These are phyloP conservation scores for Fomitopsis serialis DNA, from an alignment of 768 basidiomycete species.

Conservation along the genomic window DNA sequence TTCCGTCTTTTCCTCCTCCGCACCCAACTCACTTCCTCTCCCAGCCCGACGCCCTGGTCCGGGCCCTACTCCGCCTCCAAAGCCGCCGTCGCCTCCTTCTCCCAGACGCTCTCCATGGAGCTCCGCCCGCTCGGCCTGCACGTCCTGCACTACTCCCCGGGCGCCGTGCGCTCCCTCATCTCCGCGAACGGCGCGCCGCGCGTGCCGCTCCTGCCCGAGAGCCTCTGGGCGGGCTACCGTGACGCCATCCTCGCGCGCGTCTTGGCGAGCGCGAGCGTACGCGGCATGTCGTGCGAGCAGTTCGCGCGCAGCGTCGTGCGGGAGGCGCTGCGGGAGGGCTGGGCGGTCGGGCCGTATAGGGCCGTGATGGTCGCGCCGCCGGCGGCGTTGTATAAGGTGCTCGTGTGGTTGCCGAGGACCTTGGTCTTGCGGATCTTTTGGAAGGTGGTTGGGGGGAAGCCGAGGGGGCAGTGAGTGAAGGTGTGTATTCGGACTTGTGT, in stretches of 20 bases:
- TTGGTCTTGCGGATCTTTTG: too few species aligned
- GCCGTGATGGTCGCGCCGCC: too few species aligned
- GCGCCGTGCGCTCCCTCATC: conserved; percentile 60
- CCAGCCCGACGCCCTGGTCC: conserved; percentile 67
- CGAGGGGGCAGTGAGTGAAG: too few species aligned
- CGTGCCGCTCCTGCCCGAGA: conserved; percentile 41
- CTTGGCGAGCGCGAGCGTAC: background rate
- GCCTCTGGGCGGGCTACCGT: conserved; percentile 48
- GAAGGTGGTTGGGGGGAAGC: too few species aligned
- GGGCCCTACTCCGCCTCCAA: conserved; percentile 54
- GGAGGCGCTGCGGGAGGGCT: too few species aligned
- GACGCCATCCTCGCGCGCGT: conserved; percentile 49
- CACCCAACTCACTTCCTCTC: background rate
- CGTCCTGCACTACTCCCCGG: conserved; percentile 67
- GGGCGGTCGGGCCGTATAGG: too few species aligned
- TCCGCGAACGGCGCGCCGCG: conserved; percentile 30
- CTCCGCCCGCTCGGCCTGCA: conserved; percentile 64
- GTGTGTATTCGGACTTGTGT: too few species aligned
- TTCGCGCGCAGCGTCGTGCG: too few species aligned
- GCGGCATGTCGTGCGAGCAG: too few species aligned
- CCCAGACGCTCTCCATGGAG: conserved; percentile 69
- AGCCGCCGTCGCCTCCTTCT: conserved; percentile 53
- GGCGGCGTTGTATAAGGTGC: too few species aligned
- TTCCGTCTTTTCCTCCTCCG: too few species aligned
- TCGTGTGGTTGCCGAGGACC: too few species aligned